Percentiles rank a stretch among this genome's conserved stretches.
Conservation (phyloP, 1,139 yeast genomes). For the Hansenula sp. region DNA sequence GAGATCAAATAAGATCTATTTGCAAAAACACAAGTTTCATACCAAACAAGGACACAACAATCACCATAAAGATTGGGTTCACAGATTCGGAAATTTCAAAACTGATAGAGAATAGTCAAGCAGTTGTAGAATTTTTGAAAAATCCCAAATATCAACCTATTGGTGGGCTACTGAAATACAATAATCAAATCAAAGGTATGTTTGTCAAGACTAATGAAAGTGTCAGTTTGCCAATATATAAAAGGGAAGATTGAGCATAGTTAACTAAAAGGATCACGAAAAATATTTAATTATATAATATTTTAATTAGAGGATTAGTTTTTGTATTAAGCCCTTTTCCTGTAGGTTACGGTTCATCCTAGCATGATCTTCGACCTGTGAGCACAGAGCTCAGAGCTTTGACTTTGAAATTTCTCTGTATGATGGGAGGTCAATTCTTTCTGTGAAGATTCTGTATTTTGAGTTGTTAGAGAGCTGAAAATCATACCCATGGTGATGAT, state of each 20-base stretch:
- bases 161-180: constrained; percentile 52
- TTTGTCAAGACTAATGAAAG: constrained; percentile 64
- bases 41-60: constrained; percentile 49
- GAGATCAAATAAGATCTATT: constrained; percentile 57
- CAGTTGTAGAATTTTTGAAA: constrained; percentile 47
- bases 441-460: too few species aligned
- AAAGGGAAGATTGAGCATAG: constrained; percentile 1
- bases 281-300: too few species aligned
- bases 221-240: constrained; percentile 49
- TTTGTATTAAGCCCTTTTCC: too few species aligned
- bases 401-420: too few species aligned
- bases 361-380: too few species aligned
- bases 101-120: constrained; percentile 50
- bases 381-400: too few species aligned
- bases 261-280: too few species aligned
- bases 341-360: too few species aligned
- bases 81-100: constrained; percentile 40
- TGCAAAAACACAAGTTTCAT: constrained; percentile 56
- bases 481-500: too few species aligned
- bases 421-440: too few species aligned
- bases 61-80: constrained; percentile 46
- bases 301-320: too few species aligned
- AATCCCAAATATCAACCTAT: constrained; percentile 47
- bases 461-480: too few species aligned
- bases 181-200: constrained; percentile 41